phyloP scores from a whole-genome alignment of 2,329 filamentous ascomycete genomes.

The Apiospora kogelbergensis region DNA sequence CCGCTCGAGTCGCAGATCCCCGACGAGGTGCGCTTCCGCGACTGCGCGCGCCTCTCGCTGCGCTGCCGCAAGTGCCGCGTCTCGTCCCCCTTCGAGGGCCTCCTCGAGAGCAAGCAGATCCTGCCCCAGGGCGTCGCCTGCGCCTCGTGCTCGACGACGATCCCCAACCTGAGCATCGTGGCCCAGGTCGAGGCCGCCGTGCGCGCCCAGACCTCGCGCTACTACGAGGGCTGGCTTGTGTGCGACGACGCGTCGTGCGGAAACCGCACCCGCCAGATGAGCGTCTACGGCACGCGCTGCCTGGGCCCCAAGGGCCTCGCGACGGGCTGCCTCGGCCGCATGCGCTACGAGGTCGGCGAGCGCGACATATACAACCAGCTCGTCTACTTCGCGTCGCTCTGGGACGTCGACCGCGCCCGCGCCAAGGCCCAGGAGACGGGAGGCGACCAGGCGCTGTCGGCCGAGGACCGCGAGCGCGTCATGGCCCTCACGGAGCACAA shows the following conservation, averaged over 20 bases:
- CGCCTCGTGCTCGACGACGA: constrained; percentile 61
- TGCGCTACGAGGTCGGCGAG: constrained; percentile 86
- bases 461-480: constrained; percentile 64
- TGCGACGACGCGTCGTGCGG: constrained; percentile 90
- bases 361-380: constrained; percentile 95
- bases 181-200: constrained; percentile 87
- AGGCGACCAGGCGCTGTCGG: constrained; percentile 36
- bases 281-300: constrained; percentile 87
- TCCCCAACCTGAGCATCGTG: constrained; percentile 72
- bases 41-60: constrained; percentile 73
- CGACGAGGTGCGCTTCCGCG: constrained; percentile 83
- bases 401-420: constrained; percentile 84
- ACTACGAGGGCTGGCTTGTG: constrained; percentile 90
- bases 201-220: constrained; percentile 72
- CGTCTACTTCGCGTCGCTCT: constrained; percentile 80
- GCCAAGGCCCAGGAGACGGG: constrained; percentile 36
- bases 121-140: constrained; percentile 72
- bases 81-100: constrained; percentile 72
- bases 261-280: constrained; percentile 85
- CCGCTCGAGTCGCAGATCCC: constrained; percentile 93
- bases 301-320: constrained; percentile 84
- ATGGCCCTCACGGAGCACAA: constrained; percentile 79
- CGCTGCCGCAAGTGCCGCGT: constrained; percentile 80
- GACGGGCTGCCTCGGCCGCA: constrained; percentile 79
- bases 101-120: constrained; percentile 40